Base-by-base conservation (phyloP, 306 rosid genomes). In the Cicer cuneatum region DNA sequence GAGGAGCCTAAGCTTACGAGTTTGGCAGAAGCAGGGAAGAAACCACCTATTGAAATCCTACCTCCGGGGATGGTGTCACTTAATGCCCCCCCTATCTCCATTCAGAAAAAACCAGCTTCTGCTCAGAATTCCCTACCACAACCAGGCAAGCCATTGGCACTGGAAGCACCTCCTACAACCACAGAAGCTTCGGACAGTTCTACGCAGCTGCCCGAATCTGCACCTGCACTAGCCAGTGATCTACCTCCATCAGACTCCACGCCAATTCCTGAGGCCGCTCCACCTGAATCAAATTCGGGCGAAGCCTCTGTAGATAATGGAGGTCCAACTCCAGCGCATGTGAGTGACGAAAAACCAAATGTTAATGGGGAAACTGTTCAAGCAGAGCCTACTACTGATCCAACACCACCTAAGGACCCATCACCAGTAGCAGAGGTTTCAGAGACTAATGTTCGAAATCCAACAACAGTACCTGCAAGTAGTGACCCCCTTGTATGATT, bases 1-100 rank as follows among this genome's bases (percentile, higher is more conserved):
- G 97, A 90, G 85, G 99, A 85, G 81, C 98, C 99, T 10, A 95
- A 95, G 82, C 97, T 92, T 73, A 89, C 98, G 6, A 95, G 96
- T 82, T 83, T 95, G 85, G 93, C 90, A 62, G 99, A 95, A 4
- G 98, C 98, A 21, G 92, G 92, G 81, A 95, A 90, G 90, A 92
- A 95, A 72, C 97, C 92, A 3, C 92, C 97, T 1, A 95, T 95
- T 35, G 98, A 95, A 84, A 92, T 92, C 79, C 83, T 95, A 78
- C 99, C 99, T 78, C 99, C 97, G 0, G 99, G 98, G 57, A 90
- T 95, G 97, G 24, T 81, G 29, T 87, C 99, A 71, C 87, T 92
- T 21, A 74, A 91, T 60, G 88, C 79, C 75, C 86, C 79, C 75
- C 86, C 99, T 56, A 84, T 90, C 29, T 73, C 96, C 38, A 69